Evolutionary conservation across 2,329 filamentous ascomycete genomes (phyloP), one percentile per base, ranked within the genome.

Genomic region (Lachnellula occidentalis): DNA sequence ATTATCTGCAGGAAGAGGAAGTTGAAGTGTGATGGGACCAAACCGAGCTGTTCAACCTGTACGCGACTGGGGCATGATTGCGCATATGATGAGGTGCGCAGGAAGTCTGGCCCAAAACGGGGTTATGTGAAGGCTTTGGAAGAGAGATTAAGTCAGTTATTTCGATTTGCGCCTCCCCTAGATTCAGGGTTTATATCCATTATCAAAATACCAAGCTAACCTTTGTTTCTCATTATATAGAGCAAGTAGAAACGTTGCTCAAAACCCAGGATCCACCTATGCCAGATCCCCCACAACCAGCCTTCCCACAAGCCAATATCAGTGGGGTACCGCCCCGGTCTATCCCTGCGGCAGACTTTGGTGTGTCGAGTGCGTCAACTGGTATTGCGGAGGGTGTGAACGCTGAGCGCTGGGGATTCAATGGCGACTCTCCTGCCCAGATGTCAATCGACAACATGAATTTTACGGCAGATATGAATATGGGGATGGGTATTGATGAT

Each of bases 1-100:
- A 89, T 96, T 68, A 85, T 97, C 59, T 99, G 94, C 70, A 81
- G 92, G 65, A 94, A 92, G 73, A 82, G 92, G 69, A 97, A 97
- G 74, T 77, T 96, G 74, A 79, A 80, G 69, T 88, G 85, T 65
- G 84, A 88, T 69, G 83, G 84, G 19, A 74, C 73, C 45, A 80
- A 80, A 59, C 85, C 85, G n/a, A 81, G 78, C 43, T 88, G 85
- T 64, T 81, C 79, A 48, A 87, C 83, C 34, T 88, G 85, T 69
- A 78, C 80, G 41, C 73, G 85, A 47, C 68, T 87, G 50, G 78
- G 80, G 41, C 85, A 88, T 70, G 78, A 79, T 58, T 87, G 85
- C 69, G 77, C 81, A 41, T 88, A 87, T 64, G 84, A 87, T 67
- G 83, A 87, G 70, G 80, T 85, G 60, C 77, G 85, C 62, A 84